A percentile compares a stretch with the other conserved stretches of the same genome.
These are phyloP conservation scores for Candida namnaoensis DNA, from an alignment of 805 yeast species.

Conservation along the genomic window DNA sequence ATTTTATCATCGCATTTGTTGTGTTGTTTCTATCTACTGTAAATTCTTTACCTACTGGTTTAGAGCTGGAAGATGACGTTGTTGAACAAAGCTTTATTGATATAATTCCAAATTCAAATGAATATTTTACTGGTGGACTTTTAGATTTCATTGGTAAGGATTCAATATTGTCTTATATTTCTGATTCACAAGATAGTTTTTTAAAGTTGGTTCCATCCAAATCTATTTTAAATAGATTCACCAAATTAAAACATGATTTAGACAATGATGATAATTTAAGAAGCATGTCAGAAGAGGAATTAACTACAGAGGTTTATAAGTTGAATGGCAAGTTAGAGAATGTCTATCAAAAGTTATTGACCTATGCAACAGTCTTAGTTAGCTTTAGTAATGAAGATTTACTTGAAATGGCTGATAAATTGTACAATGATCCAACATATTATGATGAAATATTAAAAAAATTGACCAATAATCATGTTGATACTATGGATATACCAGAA, in stretches of 20 bases:
- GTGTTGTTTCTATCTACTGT: too few species aligned
- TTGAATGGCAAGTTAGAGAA: background rate
- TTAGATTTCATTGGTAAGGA: background rate
- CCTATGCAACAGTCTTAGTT: background rate
- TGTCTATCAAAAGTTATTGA: background rate
- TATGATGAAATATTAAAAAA: background rate
- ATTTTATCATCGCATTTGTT: too few species aligned
- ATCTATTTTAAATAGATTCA: too few species aligned
- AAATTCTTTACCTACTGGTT: too few species aligned
- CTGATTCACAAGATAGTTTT: background rate
- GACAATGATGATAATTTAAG: background rate
- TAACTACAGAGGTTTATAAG: background rate
- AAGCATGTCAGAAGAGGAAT: background rate
- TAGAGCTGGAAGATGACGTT: too few species aligned
- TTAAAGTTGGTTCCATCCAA: too few species aligned
- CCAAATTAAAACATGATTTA: background rate
- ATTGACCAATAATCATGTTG: too few species aligned
- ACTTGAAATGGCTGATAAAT: background rate
- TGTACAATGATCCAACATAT: background rate
- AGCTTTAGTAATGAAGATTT: slow-evolving; percentile 1
- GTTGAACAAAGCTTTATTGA: too few species aligned
- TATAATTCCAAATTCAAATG: too few species aligned
- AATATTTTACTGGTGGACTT: too few species aligned
- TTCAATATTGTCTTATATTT: background rate
- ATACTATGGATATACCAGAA: too few species aligned